Percentiles rank a stretch among this genome's conserved stretches.
Evolutionary conservation across 139 green algal species (phyloP).

Genomic region (Nannochloris sp.): DNA sequence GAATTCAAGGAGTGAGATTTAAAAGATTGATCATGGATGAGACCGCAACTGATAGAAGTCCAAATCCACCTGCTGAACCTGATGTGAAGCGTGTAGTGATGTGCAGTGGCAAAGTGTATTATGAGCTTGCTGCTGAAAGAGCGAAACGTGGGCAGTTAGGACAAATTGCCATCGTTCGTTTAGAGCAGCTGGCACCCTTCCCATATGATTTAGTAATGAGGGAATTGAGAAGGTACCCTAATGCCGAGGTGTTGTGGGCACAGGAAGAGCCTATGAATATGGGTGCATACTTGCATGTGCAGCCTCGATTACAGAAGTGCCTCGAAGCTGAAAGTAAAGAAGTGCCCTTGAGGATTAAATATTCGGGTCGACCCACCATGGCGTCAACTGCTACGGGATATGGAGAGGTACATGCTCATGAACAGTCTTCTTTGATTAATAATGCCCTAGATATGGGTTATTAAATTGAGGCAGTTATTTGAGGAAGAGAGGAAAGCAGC

Average conservation of each 20-base stretch:
- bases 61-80: slow-evolving; percentile 52
- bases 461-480: no score
- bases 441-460: no score
- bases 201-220: slow-evolving; percentile 93
- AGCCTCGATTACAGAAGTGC: slow-evolving; percentile 72
- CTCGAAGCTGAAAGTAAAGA: slow-evolving; percentile 31
- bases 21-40: slow-evolving; percentile 98
- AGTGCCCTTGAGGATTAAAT: slow-evolving; percentile 47
- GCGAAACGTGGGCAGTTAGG: slow-evolving; percentile 53
- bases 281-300: slow-evolving; percentile 85
- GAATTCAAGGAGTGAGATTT: slow-evolving; percentile 84
- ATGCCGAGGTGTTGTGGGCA: slow-evolving; percentile 80
- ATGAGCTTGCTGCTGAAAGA: slow-evolving; percentile 88
- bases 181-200: slow-evolving; percentile 96
- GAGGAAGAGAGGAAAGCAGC: not conserved
- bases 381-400: slow-evolving; percentile 84
- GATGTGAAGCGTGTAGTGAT: slow-evolving; percentile 78
- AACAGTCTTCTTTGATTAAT: slow-evolving; percentile 55
- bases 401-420: slow-evolving; percentile 64
- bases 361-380: slow-evolving; percentile 54
- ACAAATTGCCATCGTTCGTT: slow-evolving; percentile 75
- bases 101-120: slow-evolving; percentile 96
- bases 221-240: slow-evolving; percentile 91
- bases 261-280: slow-evolving; percentile 99
- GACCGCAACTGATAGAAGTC: slow-evolving; percentile 42